Conservation (phyloP, 805 yeast species). For the Soucietia sequanensis region DNA sequence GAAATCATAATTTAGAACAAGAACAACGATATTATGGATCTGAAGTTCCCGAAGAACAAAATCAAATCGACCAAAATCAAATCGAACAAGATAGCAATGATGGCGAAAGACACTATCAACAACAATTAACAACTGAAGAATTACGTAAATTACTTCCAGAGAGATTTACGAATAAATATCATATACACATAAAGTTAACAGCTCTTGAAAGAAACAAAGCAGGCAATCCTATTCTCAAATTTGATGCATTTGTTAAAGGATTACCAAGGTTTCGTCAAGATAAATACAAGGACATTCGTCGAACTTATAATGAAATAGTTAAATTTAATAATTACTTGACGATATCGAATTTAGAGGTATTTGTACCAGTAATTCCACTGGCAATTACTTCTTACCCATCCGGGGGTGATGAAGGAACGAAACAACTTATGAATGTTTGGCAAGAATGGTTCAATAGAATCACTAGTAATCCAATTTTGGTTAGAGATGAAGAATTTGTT, state of each 20-base stretch:
- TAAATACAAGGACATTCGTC: constrained; percentile 67
- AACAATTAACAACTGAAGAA: constrained; percentile 36
- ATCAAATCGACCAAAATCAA: neutral
- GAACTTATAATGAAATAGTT: constrained; percentile 76
- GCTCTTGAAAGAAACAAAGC: constrained; percentile 71
- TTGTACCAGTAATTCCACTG: constrained; percentile 84
- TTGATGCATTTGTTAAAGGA: constrained; percentile 53
- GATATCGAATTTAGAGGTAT: constrained; percentile 84
- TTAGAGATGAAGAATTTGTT: constrained; percentile 84
- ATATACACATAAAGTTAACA: constrained; percentile 54
- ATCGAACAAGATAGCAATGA: neutral
- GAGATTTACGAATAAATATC: constrained; percentile 41
- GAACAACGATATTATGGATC: too few relatives aligned
- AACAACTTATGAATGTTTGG: constrained; percentile 53
- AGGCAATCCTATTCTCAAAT: constrained; percentile 76
- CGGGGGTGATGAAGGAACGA: constrained; percentile 79
- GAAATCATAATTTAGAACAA: too few relatives aligned
- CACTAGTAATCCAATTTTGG: constrained; percentile 69
- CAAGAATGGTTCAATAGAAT: constrained; percentile 88
- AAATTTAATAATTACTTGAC: constrained; percentile 75
- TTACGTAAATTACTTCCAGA: constrained; percentile 50
- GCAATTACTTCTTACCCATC: constrained; percentile 75
- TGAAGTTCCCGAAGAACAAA: constrained; percentile 3
- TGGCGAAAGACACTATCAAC: constrained; percentile 20
- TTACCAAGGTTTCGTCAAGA: constrained; percentile 75